Conservation (phyloP, 177 flowering plant genomes). For the Vitis hybrid region DNA sequence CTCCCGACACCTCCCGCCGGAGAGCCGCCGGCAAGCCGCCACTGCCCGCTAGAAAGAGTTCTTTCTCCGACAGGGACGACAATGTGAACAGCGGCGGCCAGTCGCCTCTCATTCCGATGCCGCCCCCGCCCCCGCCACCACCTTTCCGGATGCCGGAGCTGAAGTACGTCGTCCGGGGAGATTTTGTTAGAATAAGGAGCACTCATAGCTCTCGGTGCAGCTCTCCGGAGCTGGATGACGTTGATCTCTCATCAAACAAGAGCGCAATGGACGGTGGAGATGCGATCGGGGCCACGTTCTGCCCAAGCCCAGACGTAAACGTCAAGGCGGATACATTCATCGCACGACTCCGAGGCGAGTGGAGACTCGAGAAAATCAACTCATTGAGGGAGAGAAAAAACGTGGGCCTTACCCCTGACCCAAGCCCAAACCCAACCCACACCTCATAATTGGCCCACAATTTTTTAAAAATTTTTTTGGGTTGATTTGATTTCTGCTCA, state of each 20-base stretch:
- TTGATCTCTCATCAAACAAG: constrained; percentile 17
- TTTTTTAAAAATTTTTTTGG: background rate
- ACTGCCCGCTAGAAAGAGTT: constrained; percentile 35
- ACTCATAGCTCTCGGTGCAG: constrained; percentile 43
- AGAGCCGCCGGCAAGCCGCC: constrained; percentile 44
- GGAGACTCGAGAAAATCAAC: constrained; percentile 71
- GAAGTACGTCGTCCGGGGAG: constrained; percentile 46
- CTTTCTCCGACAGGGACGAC: constrained; percentile 21
- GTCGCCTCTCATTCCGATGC: constrained; percentile 57
- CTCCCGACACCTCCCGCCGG: constrained; percentile 14
- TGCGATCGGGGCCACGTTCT: constrained; percentile 33
- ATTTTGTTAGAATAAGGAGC: constrained; percentile 52
- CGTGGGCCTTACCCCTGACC: constrained; percentile 14
- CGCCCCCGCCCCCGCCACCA: constrained; percentile 77
- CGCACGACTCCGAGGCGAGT: constrained; percentile 55
- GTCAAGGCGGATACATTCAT: constrained; percentile 77
- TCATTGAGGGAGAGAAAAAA: constrained; percentile 42
- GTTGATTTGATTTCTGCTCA: background rate
- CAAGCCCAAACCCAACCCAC: constrained; percentile 2
- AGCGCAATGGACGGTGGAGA: constrained; percentile 30
- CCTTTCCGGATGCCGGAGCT: constrained; percentile 53
- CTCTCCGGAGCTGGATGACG: constrained; percentile 54
- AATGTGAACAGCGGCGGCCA: constrained; percentile 31
- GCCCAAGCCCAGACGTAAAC: constrained; percentile 87
- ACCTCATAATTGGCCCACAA: background rate